phyloP scores from a whole-genome alignment of 2,329 filamentous ascomycete genomes.

The Sphaerulina musiva region DNA sequence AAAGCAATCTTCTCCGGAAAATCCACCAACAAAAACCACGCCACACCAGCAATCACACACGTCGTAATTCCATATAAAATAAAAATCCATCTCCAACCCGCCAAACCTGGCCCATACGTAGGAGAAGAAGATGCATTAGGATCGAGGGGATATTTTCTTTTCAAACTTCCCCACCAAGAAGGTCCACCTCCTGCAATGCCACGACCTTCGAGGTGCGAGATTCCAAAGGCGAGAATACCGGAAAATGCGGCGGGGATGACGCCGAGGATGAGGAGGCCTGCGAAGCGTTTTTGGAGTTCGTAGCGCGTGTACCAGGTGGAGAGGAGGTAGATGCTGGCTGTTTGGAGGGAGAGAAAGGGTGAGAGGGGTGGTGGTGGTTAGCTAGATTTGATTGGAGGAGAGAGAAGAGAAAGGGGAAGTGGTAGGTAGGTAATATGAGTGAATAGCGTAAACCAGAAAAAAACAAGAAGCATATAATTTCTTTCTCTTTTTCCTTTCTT shows the following conservation, averaged over 20 bases:
- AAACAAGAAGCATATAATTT: too few species aligned
- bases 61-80: slow-evolving; percentile 8
- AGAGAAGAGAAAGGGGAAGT: too few species aligned
- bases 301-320: slow-evolving; percentile 37
- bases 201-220: slow-evolving; percentile 35
- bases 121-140: not conserved
- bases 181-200: slow-evolving; percentile 1
- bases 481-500: too few species aligned
- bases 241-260: slow-evolving; percentile 46
- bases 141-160: slow-evolving; percentile 27
- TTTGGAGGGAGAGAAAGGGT: too few species aligned
- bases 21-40: slow-evolving; percentile 9
- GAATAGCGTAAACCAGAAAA: too few species aligned
- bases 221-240: slow-evolving; percentile 46
- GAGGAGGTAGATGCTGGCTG: too few species aligned
- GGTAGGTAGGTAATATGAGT: too few species aligned
- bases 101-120: slow-evolving; percentile 8
- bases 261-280: slow-evolving; percentile 22
- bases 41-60: not conserved
- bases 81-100: slow-evolving; percentile 21
- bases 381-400: too few species aligned
- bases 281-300: slow-evolving; percentile 35
- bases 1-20: slow-evolving; percentile 12
- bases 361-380: too few species aligned
- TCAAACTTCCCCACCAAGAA: not conserved